Evolutionary conservation across 371 early-diverging fungal species (phyloP), one percentile per base, ranked within the genome.

Genomic region (Apophysomyces sp.): DNA sequence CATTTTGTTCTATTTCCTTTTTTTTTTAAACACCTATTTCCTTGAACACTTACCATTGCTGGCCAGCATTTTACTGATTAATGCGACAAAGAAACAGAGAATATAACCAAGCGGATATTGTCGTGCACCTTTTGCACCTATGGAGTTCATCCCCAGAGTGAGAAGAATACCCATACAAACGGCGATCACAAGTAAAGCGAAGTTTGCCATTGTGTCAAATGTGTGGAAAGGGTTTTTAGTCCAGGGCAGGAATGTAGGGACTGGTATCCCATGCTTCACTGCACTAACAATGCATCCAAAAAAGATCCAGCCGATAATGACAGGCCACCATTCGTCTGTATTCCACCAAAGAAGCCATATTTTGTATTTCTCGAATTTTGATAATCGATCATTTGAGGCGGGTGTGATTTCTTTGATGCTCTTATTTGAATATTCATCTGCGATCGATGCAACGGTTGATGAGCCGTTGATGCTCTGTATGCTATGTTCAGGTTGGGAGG

Each of bases 311-410:
- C 86, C 86, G 51, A 84, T 83, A 84, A 84, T 84, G 41, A 81
- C 81, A 8, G 86, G 74, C 86, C 84, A 84, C 86, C 86, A 86
- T 57, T 86, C 86, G 55, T 83, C 84, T 24, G 78, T 73, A 62
- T 86, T 86, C 86, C 86, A 86, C 75, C 86, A 84, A 56, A 84
- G 63, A 9, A 83, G 59, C 82, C 81, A 86, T 9, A 70, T 49
- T 52, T 74, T 68, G 4, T 55, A 27, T 16, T 52, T 57, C 24
- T 54, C 12, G 15, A 54, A 9, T 58, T 58, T 37, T 32, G 56
- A n/a, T 44, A 44, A 44, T 44, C 21, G 21, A 44, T 16, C 24
- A 21, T 44, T 21, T 16, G 49, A 21, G 0, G 49, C n/a, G 24
- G 49, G 9, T 21, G 49, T 44, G 49, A 21, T 11, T 9, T 44